A percentile compares a stretch with the other conserved stretches of the same genome.
Evolutionary conservation across 768 basidiomycete genomes (phyloP).

Genomic region (Auricularia cornea): DNA sequence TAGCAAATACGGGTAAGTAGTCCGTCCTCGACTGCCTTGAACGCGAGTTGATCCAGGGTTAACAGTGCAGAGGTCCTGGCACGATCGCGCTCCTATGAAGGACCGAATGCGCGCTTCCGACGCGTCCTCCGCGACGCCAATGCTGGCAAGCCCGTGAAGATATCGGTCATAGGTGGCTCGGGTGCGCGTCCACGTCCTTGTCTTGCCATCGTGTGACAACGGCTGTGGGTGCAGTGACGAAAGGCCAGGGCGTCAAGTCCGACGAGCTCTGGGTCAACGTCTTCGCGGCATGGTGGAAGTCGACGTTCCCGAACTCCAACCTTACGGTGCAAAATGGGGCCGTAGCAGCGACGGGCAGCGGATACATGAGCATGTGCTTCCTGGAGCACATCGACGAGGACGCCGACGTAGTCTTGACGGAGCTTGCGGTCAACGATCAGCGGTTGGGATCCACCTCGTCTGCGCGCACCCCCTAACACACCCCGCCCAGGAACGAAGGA

Average conservation of each 20-base stretch:
- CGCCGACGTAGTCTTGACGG: constrained; percentile 8
- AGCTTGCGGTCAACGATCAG: constrained; percentile 9
- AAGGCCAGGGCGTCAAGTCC: constrained; percentile 6
- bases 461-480: not conserved
- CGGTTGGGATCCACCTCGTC: not conserved
- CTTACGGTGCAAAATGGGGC: constrained; percentile 8
- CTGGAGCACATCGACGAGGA: constrained; percentile 7
- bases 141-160: not conserved
- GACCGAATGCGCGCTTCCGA: constrained; percentile 10
- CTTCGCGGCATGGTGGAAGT: constrained; percentile 3
- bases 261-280: constrained; percentile 4
- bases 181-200: not conserved
- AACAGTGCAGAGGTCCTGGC: constrained; percentile 5
- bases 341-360: constrained; percentile 7
- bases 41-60: not conserved
- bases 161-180: not conserved
- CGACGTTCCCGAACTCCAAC: constrained; percentile 4
- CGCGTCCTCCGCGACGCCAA: not conserved
- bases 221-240: constrained; percentile 5
- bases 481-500: not conserved
- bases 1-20: not conserved
- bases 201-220: constrained; percentile 3
- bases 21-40: not conserved
- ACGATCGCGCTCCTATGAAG: constrained; percentile 8
- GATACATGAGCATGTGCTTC: constrained; percentile 10